phyloP scores from a whole-genome alignment of 1,284 basidiomycete species.

The Tetrapyrgos nigripes region DNA sequence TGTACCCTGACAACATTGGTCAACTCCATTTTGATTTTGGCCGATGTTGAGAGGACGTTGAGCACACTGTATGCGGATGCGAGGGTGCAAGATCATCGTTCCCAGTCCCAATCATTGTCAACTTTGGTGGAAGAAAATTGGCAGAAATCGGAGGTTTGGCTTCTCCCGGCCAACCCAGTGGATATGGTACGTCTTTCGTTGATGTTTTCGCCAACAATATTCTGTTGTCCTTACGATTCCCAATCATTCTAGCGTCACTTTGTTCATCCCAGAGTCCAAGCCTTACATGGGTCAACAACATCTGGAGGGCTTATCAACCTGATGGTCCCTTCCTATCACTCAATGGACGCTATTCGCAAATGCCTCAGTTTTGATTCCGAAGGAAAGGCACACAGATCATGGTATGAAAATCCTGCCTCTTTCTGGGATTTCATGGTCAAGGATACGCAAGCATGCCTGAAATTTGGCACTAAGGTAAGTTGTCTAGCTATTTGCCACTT shows the following conservation, averaged over 20 bases:
- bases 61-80: background rate
- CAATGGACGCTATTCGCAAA: background rate
- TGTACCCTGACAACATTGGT: background rate
- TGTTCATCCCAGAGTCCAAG: background rate
- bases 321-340: background rate
- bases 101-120: background rate
- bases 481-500: background rate
- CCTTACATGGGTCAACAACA: background rate
- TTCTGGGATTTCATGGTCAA: background rate
- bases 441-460: background rate
- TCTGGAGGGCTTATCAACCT: background rate
- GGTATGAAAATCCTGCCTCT: background rate
- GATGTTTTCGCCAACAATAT: background rate
- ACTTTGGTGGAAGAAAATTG: background rate
- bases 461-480: background rate
- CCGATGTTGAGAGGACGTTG: background rate
- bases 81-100: background rate
- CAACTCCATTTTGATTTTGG: background rate
- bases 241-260: background rate
- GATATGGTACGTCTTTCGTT: background rate
- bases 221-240: background rate
- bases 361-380: too few relatives aligned
- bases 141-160: background rate
- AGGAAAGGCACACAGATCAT: background rate
- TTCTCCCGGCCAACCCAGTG: background rate